These are phyloP conservation scores for Fusarium pininemorale DNA, from an alignment of 2,329 filamentous ascomycete genomes.

Conservation along the genomic window DNA sequence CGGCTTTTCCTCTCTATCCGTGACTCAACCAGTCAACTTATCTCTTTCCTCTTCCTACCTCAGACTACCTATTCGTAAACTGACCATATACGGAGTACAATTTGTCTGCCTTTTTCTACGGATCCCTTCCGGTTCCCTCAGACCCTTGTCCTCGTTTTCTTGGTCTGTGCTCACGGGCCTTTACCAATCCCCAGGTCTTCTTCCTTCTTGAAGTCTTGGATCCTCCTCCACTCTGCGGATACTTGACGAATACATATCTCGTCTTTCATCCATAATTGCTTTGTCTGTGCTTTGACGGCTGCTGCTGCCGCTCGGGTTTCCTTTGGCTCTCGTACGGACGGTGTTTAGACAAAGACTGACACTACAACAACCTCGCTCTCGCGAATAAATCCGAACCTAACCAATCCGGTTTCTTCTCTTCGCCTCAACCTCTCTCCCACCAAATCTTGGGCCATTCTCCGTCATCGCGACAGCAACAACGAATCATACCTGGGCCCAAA, in stretches of 20 bases:
- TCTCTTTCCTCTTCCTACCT: neutral
- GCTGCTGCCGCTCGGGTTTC: neutral
- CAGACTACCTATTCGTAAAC: neutral
- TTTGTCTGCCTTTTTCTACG: neutral
- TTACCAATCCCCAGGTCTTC: constrained; percentile 34
- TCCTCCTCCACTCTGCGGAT: constrained; percentile 24
- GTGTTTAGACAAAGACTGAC: neutral
- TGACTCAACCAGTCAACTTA: neutral
- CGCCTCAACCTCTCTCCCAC: neutral
- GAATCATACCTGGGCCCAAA: neutral
- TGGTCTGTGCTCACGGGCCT: constrained; percentile 31
- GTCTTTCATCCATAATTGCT: constrained; percentile 18
- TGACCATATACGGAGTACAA: neutral
- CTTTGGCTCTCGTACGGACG: neutral
- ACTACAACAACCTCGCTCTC: neutral
- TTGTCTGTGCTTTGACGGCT: constrained; percentile 2
- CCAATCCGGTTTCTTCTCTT: neutral
- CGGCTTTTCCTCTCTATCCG: neutral
- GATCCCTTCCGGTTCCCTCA: neutral
- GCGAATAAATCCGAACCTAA: neutral
- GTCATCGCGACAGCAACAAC: constrained; percentile 8
- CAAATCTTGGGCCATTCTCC: neutral
- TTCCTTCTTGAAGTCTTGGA: constrained; percentile 14
- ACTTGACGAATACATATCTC: neutral
- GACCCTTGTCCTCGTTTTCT: constrained; percentile 25